Evolutionary conservation across 2,329 filamentous ascomycete species (phyloP).

Genomic region (Fusarium sp.): DNA sequence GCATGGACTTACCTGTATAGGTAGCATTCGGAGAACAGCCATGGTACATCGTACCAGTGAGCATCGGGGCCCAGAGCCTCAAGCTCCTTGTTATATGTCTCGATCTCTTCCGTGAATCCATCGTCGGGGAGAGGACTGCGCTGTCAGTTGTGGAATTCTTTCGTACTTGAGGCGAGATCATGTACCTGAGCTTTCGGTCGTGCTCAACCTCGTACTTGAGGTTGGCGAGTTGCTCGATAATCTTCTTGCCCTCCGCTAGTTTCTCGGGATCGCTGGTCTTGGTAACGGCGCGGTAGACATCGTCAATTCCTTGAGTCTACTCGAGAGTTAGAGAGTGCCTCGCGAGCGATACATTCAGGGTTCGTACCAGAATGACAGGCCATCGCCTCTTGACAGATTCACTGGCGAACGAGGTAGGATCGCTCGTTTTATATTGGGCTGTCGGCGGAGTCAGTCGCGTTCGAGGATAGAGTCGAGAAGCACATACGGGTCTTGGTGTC

Average conservation of each 20-base stretch:
- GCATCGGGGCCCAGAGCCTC: slow-evolving; percentile 72
- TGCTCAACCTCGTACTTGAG: slow-evolving; percentile 98
- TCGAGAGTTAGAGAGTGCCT: not conserved
- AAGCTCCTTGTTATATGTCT: slow-evolving; percentile 86
- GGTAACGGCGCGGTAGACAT: slow-evolving; percentile 81
- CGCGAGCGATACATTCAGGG: not conserved
- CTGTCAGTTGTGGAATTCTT: not conserved
- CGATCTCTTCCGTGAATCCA: slow-evolving; percentile 80
- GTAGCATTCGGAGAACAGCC: slow-evolving; percentile 95
- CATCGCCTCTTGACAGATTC: slow-evolving; percentile 86
- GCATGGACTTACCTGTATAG: slow-evolving; percentile 72
- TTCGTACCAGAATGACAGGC: slow-evolving; percentile 87
- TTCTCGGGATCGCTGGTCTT: slow-evolving; percentile 69
- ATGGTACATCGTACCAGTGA: slow-evolving; percentile 85
- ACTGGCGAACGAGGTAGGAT: slow-evolving; percentile 87
- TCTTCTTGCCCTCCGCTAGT: slow-evolving; percentile 82
- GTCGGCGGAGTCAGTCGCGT: slow-evolving; percentile 28
- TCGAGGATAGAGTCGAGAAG: not conserved
- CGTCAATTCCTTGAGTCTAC: slow-evolving; percentile 91
- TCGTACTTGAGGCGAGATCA: not conserved
- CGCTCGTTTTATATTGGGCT: slow-evolving; percentile 82
- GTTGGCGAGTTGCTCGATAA: slow-evolving; percentile 79
- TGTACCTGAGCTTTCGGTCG: slow-evolving; percentile 79
- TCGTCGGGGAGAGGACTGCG: slow-evolving; percentile 78
- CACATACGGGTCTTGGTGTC: slow-evolving; percentile 77